phyloP scores from a whole-genome alignment of 805 yeast species.

The Babjeviella inositovora region DNA sequence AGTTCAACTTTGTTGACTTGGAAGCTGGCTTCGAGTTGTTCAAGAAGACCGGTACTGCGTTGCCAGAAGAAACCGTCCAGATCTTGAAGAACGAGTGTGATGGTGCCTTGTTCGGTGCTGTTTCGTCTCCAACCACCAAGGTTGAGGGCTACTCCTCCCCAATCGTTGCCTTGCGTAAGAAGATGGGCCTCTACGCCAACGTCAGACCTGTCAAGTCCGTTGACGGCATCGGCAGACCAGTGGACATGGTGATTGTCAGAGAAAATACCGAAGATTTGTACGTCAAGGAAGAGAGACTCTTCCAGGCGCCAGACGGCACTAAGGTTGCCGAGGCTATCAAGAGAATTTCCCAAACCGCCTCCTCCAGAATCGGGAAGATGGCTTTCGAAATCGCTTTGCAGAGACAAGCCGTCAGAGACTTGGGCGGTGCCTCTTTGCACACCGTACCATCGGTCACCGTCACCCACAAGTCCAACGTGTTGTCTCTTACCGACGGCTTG shows the following conservation, averaged over 20 bases:
- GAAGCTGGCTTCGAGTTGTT: constrained; percentile 93
- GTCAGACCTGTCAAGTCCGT: constrained; percentile 97
- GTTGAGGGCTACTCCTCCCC: constrained; percentile 97
- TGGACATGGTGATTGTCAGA: constrained; percentile 95
- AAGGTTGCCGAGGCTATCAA: constrained; percentile 95
- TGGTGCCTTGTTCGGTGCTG: constrained; percentile 97
- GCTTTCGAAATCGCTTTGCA: constrained; percentile 88
- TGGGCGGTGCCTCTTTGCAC: constrained; percentile 38
- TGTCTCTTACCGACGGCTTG: constrained; percentile 84
- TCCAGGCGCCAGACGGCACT: constrained; percentile 64
- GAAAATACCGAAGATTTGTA: constrained; percentile 97
- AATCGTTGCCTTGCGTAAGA: constrained; percentile 95
- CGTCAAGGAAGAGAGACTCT: constrained; percentile 81
- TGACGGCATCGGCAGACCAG: constrained; percentile 71
- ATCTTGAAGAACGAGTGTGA: constrained; percentile 70
- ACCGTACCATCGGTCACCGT: constrained; percentile 60
- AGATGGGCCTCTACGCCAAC: constrained; percentile 86
- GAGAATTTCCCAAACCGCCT: constrained; percentile 83
- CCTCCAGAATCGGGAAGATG: constrained; percentile 73
- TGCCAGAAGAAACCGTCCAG: constrained; percentile 84
- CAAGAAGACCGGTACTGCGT: constrained; percentile 87
- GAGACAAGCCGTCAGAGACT: constrained; percentile 66
- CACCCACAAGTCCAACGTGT: constrained; percentile 92
- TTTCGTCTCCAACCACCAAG: constrained; percentile 84
- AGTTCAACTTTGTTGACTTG: constrained; percentile 75